phyloP scores from a whole-genome alignment of 2,329 filamentous ascomycete species.

The Fusarium tricinctum region DNA sequence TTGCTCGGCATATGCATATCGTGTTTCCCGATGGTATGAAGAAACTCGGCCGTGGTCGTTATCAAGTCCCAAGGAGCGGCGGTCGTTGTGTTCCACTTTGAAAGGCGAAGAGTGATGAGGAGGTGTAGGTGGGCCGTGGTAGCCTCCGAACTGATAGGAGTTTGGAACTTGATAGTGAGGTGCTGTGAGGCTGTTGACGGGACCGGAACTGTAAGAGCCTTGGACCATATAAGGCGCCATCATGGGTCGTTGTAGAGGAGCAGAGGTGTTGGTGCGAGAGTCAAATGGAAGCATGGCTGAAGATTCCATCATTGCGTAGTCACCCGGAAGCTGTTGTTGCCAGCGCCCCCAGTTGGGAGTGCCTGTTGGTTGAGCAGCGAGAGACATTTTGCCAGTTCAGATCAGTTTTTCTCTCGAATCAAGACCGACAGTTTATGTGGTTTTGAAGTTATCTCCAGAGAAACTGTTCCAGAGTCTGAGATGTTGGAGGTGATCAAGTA shows the following conservation, averaged over 20 bases:
- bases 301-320: conserved; percentile 65
- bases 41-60: conserved; percentile 44
- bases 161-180: conserved; percentile 60
- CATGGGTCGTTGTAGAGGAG: conserved; percentile 59
- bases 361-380: conserved; percentile 61
- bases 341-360: conserved; percentile 68
- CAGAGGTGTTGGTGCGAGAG: conserved; percentile 56
- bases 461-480: conserved; percentile 21
- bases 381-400: conserved; percentile 58
- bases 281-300: conserved; percentile 65
- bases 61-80: conserved; percentile 44
- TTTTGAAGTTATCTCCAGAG: conserved; percentile 7
- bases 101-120: conserved; percentile 53
- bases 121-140: conserved; percentile 56
- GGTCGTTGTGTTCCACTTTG: conserved; percentile 54
- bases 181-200: conserved; percentile 59
- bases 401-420: conserved; percentile 46
- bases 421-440: conserved; percentile 42
- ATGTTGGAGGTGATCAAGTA: conserved; percentile 16
- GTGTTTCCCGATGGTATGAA: conserved; percentile 48
- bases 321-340: conserved; percentile 63
- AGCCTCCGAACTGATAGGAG: conserved; percentile 61
- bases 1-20: conserved; percentile 53
- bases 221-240: conserved; percentile 64
- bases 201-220: conserved; percentile 59